Base-by-base conservation (phyloP, 176 grass and related monocot species). In the Oryza meridionalis region DNA sequence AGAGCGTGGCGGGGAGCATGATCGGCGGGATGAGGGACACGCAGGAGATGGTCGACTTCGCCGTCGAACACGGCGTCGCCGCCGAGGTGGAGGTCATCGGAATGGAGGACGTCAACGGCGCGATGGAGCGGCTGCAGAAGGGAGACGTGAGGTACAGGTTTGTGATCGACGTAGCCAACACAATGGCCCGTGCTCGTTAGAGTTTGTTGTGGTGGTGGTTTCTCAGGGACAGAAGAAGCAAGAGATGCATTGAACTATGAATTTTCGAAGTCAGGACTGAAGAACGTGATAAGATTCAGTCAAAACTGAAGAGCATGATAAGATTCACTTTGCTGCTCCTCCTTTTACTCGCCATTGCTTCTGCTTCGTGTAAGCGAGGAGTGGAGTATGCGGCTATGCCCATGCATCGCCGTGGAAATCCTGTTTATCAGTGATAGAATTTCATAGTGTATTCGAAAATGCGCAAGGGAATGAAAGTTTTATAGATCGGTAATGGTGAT, bases 61-160 rank as follows among this genome's bases (percentile, higher is more conserved):
- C 76, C 51, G 69, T 5, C 4, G 69, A 80, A 21, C 87, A 81
- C 76, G 62, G 42, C 77, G 51, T 85, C 33, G 49, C 64, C 1
- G 63, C 77, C 25, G 38, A 85, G 22, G 66, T 85, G 16, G 88
- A 89, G 82, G 21, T 89, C 13, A 68, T 89, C 40, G 32, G 58
- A 19, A 83, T 83, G 43, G 58, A 74, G 8, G 27, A 88, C 17
- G 75, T 84, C 53, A 88, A 79, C 37, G 8, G 0, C 13, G 86
- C 86, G 2, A 83, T 84, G 75, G 75, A 84, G 24, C 6, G 80
- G 67, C 74, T 84, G 7, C 66, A 47, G 19, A 88, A 58, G 15
- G 81, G 81, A 9, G 80, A 88, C n/a, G 86, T 88, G 6, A 71
- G 75, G 70, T 84, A 59, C 58, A 44, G 86, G 32, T 84, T 88